These are phyloP conservation scores for Collybia mongolica DNA, from an alignment of 768 basidiomycete genomes.

Conservation along the genomic window DNA sequence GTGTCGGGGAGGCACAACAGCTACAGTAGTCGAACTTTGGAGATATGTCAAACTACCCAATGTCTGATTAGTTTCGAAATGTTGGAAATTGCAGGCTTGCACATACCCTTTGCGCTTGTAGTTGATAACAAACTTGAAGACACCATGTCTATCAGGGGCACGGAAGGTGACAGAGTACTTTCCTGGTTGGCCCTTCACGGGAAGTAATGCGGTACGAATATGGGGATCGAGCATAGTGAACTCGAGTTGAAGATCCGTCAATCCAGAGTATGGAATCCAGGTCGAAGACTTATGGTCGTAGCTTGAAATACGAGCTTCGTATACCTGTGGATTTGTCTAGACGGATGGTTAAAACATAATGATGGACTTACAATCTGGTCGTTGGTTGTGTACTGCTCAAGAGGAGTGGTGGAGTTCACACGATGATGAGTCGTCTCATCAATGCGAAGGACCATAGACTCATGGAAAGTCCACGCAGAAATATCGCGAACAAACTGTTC, in stretches of 20 bases:
- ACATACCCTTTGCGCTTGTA: slow-evolving; percentile 86
- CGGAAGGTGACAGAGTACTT: slow-evolving; percentile 84
- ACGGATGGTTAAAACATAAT: neutral
- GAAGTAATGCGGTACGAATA: slow-evolving; percentile 73
- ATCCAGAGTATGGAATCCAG: slow-evolving; percentile 74
- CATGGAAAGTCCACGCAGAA: slow-evolving; percentile 89
- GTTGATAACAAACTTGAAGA: slow-evolving; percentile 95
- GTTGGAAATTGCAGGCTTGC: neutral
- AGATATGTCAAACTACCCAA: slow-evolving; percentile 68
- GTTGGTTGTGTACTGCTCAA: slow-evolving; percentile 80
- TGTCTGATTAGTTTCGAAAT: too few species aligned
- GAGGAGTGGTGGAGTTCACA: slow-evolving; percentile 57
- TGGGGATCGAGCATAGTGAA: slow-evolving; percentile 99
- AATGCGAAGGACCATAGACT: slow-evolving; percentile 77
- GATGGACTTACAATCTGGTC: slow-evolving; percentile 66
- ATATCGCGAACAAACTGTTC: slow-evolving; percentile 71
- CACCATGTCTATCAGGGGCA: slow-evolving; percentile 93
- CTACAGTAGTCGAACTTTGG: slow-evolving; percentile 69
- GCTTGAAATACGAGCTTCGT: slow-evolving; percentile 68
- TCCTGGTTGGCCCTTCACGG: slow-evolving; percentile 56
- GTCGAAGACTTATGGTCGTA: slow-evolving; percentile 51
- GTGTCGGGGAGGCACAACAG: slow-evolving; percentile 91
- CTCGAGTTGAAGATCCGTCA: slow-evolving; percentile 86
- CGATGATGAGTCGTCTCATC: slow-evolving; percentile 73
- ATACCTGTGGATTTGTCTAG: slow-evolving; percentile 51